phyloP scores from a whole-genome alignment of 2,329 filamentous ascomycete genomes.

The Fusarium globosum region DNA sequence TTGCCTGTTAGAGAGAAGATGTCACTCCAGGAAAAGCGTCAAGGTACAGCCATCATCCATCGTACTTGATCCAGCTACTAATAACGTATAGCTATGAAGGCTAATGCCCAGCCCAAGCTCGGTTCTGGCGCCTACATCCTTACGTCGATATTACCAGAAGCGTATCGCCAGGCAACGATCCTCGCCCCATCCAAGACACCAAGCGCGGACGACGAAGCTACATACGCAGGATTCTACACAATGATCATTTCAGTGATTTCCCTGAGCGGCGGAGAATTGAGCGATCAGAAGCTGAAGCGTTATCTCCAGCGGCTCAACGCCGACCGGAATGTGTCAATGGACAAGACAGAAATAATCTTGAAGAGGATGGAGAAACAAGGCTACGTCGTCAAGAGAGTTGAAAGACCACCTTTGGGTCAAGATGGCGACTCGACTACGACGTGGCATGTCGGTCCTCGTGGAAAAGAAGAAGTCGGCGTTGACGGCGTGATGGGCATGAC shows the following conservation, averaged over 20 bases:
- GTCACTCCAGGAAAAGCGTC: slow-evolving; percentile 79
- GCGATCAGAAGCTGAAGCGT: slow-evolving; percentile 81
- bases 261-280: slow-evolving; percentile 77
- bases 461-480: slow-evolving; percentile 85
- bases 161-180: slow-evolving; percentile 74
- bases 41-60: slow-evolving; percentile 62
- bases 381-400: slow-evolving; percentile 81
- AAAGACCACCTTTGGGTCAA: slow-evolving; percentile 62
- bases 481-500: slow-evolving; percentile 79
- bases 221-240: slow-evolving; percentile 84
- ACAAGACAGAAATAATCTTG: slow-evolving; percentile 80
- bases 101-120: slow-evolving; percentile 63
- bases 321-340: slow-evolving; percentile 77
- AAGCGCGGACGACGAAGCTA: slow-evolving; percentile 75
- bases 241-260: slow-evolving; percentile 81
- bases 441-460: slow-evolving; percentile 86
- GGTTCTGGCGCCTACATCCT: slow-evolving; percentile 81
- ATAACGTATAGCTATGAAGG: slow-evolving; percentile 51
- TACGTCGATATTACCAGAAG: slow-evolving; percentile 74
- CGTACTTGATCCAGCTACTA: background rate
- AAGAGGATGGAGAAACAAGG: slow-evolving; percentile 82
- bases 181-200: slow-evolving; percentile 75
- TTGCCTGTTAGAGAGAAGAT: slow-evolving; percentile 84
- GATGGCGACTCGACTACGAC: slow-evolving; percentile 81
- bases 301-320: slow-evolving; percentile 81